These are phyloP conservation scores for Pittosporum tobira DNA, from an alignment of 129 eudicot species.

Conservation along the genomic window DNA sequence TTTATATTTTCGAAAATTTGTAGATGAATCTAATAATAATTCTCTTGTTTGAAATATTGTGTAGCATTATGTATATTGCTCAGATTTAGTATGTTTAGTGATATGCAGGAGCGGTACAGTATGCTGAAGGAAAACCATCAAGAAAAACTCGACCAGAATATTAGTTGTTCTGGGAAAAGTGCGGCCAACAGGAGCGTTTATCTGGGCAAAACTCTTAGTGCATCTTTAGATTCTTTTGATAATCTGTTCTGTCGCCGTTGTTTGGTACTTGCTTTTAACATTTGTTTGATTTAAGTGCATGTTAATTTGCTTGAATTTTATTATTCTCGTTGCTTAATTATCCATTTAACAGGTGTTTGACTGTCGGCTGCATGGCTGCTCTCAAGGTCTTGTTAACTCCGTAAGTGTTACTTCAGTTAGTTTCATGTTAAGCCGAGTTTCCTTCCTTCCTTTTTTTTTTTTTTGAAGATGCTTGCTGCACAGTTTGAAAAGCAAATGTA, in stretches of 20 bases:
- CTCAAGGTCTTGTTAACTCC: slow-evolving; percentile 55
- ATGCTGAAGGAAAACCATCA: slow-evolving; percentile 40
- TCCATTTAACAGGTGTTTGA: slow-evolving; percentile 59
- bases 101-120: slow-evolving; percentile 56
- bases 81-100: slow-evolving; percentile 17
- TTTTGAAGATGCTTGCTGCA: background rate
- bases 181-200: slow-evolving; percentile 24
- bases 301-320: background rate
- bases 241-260: slow-evolving; percentile 95
- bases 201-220: slow-evolving; percentile 60
- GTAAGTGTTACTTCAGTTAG: slow-evolving; percentile 35
- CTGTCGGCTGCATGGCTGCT: slow-evolving; percentile 91
- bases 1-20: background rate
- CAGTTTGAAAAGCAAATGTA: slow-evolving; percentile 66
- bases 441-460: slow-evolving; percentile 1
- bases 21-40: too few species aligned
- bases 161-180: slow-evolving; percentile 16
- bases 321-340: slow-evolving; percentile 12
- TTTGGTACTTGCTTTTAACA: slow-evolving; percentile 46
- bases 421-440: background rate
- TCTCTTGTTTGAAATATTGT: background rate
- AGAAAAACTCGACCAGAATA: slow-evolving; percentile 16
- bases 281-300: background rate
- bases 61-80: slow-evolving; percentile 5
- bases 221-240: slow-evolving; percentile 83